phyloP scores from a whole-genome alignment of 495 filamentous ascomycete species.

The Pseudevernia furfuracea region DNA sequence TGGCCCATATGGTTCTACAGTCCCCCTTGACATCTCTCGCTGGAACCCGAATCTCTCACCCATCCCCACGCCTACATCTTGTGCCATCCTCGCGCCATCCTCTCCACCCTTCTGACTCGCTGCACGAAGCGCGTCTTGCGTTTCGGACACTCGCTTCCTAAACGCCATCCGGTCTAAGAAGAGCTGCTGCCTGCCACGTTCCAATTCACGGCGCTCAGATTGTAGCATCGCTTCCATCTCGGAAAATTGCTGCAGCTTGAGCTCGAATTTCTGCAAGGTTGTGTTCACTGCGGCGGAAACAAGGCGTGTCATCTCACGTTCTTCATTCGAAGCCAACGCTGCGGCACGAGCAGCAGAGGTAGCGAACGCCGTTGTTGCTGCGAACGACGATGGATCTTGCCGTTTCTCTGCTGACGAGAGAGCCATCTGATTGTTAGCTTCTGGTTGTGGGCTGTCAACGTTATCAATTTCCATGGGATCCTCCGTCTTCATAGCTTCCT shows the following conservation, averaged over 20 bases:
- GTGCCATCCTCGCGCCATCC: conserved; percentile 50
- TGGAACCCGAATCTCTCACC: conserved; percentile 58
- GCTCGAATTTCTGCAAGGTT: conserved; percentile 72
- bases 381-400: conserved; percentile 29
- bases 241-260: conserved; percentile 86
- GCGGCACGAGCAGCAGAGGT: conserved; percentile 77
- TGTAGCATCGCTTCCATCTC: conserved; percentile 90
- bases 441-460: conserved; percentile 20
- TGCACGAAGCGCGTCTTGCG: conserved; percentile 66
- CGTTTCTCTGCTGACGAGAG: conserved; percentile 21
- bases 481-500: conserved; percentile 54
- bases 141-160: conserved; percentile 75
- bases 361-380: conserved; percentile 71
- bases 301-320: conserved; percentile 89
- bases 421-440: conserved; percentile 17
- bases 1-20: conserved; percentile 58
- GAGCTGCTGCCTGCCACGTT: conserved; percentile 80
- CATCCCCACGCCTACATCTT: conserved; percentile 40
- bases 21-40: conserved; percentile 38
- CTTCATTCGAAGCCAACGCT: conserved; percentile 86
- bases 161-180: conserved; percentile 87
- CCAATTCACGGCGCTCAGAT: conserved; percentile 85
- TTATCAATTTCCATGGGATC: conserved; percentile 62
- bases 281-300: conserved; percentile 79
- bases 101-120: conserved; percentile 52